These are phyloP conservation scores for Euphorbia corollata DNA, from an alignment of 441 rosid species.

Conservation along the genomic window DNA sequence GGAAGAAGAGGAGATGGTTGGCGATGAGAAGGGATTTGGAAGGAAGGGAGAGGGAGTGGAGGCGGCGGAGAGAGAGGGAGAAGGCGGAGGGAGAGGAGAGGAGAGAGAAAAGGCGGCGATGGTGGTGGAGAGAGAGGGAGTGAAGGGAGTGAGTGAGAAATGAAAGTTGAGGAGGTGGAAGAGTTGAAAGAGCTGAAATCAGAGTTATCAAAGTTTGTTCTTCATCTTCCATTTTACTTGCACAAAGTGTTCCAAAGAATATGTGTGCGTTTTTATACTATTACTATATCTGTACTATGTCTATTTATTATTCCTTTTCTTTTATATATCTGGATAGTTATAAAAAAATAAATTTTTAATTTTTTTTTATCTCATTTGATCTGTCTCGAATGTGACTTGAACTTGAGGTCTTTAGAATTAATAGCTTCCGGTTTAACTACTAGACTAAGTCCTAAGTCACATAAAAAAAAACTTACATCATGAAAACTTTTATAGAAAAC, in stretches of 20 bases:
- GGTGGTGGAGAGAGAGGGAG: conserved; percentile 39
- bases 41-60: conserved; percentile 57
- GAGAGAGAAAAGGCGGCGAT: conserved; percentile 52
- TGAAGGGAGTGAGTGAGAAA: conserved; percentile 46
- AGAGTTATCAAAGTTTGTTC: conserved; percentile 35
- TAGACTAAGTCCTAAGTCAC: too few species aligned
- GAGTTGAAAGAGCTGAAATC: conserved; percentile 58
- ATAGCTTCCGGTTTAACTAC: too few species aligned
- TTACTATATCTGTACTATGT: neutral
- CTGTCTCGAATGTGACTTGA: too few species aligned
- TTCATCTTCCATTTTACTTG: conserved; percentile 32
- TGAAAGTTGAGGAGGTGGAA: conserved; percentile 38
- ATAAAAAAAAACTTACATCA: too few species aligned
- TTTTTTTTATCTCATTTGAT: too few species aligned
- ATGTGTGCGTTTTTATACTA: neutral
- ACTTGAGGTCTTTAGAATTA: too few species aligned
- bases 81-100: conserved; percentile 70
- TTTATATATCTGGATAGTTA: too few species aligned
- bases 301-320: too few species aligned
- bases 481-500: too few species aligned
- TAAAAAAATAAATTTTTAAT: too few species aligned
- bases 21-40: conserved; percentile 61
- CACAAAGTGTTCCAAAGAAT: neutral
- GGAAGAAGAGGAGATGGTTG: conserved; percentile 56
- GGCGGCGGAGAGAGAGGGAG: conserved; percentile 67